These are phyloP conservation scores for Annulohypoxylon maeteangense DNA, from an alignment of 495 filamentous ascomycete species.

Conservation along the genomic window DNA sequence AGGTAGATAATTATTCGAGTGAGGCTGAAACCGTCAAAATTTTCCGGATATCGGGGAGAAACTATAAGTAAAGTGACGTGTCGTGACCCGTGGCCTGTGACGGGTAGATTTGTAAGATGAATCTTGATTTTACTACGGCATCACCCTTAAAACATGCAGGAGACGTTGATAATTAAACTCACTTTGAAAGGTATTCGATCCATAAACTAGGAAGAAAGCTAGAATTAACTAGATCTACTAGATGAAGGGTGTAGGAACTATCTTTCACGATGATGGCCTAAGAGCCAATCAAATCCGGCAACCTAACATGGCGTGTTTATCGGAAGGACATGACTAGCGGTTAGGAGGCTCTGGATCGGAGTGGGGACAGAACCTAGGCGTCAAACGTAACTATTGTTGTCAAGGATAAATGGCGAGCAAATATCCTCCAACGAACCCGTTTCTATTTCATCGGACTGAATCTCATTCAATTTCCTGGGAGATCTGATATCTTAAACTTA, in stretches of 20 bases:
- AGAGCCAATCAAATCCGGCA: constrained; percentile 9
- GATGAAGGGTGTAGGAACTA: background rate
- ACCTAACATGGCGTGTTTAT: constrained; percentile 13
- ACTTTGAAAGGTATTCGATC: background rate
- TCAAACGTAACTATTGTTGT: constrained; percentile 11
- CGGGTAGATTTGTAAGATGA: background rate
- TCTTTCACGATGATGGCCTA: background rate
- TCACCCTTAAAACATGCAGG: background rate
- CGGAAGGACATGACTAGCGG: constrained; percentile 20
- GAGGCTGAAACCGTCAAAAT: constrained; percentile 1
- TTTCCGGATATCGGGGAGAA: constrained; percentile 4
- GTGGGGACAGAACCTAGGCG: constrained; percentile 19
- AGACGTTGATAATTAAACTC: background rate
- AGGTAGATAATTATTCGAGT: background rate
- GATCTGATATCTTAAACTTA: background rate
- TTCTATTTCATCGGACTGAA: background rate
- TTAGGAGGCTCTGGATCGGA: constrained; percentile 25
- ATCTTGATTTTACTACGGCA: background rate
- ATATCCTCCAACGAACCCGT: background rate
- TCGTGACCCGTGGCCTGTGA: too few species aligned
- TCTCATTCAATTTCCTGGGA: constrained; percentile 5
- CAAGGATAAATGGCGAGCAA: background rate
- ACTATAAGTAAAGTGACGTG: background rate
- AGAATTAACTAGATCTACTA: background rate
- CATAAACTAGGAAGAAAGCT: background rate